Base-by-base conservation (phyloP, 2,329 filamentous ascomycete genomes). In the Capronia epimyces region DNA sequence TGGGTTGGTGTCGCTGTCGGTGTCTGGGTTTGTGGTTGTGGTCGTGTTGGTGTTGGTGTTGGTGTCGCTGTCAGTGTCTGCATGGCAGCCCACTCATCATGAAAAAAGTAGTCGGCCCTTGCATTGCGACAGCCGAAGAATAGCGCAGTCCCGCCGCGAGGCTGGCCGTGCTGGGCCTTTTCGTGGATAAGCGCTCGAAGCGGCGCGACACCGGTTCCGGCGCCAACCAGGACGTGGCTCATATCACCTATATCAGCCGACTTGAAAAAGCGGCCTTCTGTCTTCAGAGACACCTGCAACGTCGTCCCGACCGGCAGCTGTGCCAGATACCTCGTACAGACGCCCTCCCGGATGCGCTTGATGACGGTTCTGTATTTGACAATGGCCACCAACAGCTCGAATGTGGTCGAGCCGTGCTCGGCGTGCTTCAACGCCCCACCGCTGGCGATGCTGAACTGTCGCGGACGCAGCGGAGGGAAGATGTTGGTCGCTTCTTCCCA, bases 301-400 rank as follows among this genome's bases (percentile, higher is more conserved):
- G 69, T 67, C 8, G 82, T 81, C 1, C 77, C 78, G 0, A 74
- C 69, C 3, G 69, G 66, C 0, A 97, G 75, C 3, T 76, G 74
- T 16, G 84, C 78, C 15, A 97, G 76, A 65, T 96, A 97, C 20
- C 87, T 80, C 3, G 93, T 95, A 67, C 90, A 96, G 42, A 98
- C 83, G 1, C 93, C 93, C 63, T 91, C 80, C 15, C 93, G 80
- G 2, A 87, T 84, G 55, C 86, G 85, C 63, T 87, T 87, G 53
- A 95, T 86, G 22, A 95, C 82, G 1, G 90, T 95, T 56, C 83
- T 82, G 68, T 95, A 97, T 65, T 91, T 89, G 53, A 98, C 90
- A 49, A 97, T 84, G 0, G 93, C 90, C 36, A 90, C 80, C 2
- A 95, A 72, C 2, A 96, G 74, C 48, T 95, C 84, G 18, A 94